These are phyloP conservation scores for Crotalaria pallida DNA, from an alignment of 306 rosid species.

Conservation along the genomic window DNA sequence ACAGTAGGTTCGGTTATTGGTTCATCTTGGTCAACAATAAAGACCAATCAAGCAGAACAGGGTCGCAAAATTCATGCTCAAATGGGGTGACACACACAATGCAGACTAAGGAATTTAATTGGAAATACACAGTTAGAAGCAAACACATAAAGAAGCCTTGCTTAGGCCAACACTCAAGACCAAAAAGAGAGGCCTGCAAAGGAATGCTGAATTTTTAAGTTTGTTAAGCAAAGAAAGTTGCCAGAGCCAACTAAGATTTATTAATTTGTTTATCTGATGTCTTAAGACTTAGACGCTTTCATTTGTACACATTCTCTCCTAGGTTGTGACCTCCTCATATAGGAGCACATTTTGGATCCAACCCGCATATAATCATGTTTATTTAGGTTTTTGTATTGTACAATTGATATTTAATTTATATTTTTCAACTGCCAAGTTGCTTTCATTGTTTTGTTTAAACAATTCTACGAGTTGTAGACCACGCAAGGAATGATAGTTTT, in stretches of 20 bases:
- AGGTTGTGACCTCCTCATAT: conserved; percentile 18
- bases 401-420: no score
- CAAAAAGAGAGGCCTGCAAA: conserved; percentile 22
- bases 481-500: background rate
- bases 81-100: conserved; percentile 21
- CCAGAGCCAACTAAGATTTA: background rate
- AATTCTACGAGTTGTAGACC: background rate
- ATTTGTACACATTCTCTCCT: conserved; percentile 14
- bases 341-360: conserved; percentile 25
- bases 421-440: conserved; percentile 8
- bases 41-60: conserved; percentile 31
- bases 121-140: background rate
- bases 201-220: conserved; percentile 9
- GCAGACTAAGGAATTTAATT: background rate
- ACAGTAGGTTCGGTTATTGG: conserved; percentile 40
- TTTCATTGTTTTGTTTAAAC: background rate
- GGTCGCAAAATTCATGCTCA: conserved; percentile 37
- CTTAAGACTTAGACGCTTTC: background rate
- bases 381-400: background rate
- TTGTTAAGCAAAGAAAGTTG: conserved; percentile 6
- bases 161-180: background rate
- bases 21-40: conserved; percentile 35
- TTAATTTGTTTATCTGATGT: conserved; percentile 16
- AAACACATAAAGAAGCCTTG: conserved; percentile 2
- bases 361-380: conserved; percentile 11